Percentiles rank a stretch among this genome's conserved stretches.
phyloP scores from a whole-genome alignment of 768 basidiomycete genomes.

The Lenzites betulinus region DNA sequence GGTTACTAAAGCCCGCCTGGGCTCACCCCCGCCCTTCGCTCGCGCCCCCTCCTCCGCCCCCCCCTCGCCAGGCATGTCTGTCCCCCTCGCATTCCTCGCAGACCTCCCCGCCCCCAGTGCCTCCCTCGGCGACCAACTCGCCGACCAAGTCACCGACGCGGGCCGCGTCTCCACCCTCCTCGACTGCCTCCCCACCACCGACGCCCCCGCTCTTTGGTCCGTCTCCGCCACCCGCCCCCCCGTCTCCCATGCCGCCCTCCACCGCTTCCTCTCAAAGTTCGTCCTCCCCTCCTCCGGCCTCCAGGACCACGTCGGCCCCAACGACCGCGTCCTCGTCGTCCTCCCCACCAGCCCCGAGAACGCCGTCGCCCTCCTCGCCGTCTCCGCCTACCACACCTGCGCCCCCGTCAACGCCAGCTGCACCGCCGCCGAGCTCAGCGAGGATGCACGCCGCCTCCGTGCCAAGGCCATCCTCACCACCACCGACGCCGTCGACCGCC shows the following conservation, averaged over 20 bases:
- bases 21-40: neutral
- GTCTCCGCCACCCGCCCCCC: constrained; percentile 39
- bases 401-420: constrained; percentile 51
- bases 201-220: constrained; percentile 42
- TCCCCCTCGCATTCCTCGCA: constrained; percentile 34
- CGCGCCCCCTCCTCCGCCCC: constrained; percentile 1
- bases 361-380: constrained; percentile 46
- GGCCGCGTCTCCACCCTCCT: constrained; percentile 37
- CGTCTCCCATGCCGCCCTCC: constrained; percentile 39
- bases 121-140: constrained; percentile 44
- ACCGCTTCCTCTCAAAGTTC: constrained; percentile 42
- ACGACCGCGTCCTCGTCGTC: constrained; percentile 49
- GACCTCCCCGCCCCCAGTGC: constrained; percentile 26
- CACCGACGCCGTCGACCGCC: constrained; percentile 40
- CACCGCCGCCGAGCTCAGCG: constrained; percentile 44
- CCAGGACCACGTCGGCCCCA: constrained; percentile 37
- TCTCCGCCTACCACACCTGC: constrained; percentile 46
- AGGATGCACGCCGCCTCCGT: constrained; percentile 43
- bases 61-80: constrained; percentile 11
- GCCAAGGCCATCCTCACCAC: constrained; percentile 46
- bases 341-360: constrained; percentile 49
- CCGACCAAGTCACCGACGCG: constrained; percentile 35
- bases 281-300: constrained; percentile 38
- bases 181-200: constrained; percentile 41
- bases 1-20: too few relatives aligned